phyloP scores from a whole-genome alignment of 2,329 filamentous ascomycete species.

The Aspergillus nomiae region DNA sequence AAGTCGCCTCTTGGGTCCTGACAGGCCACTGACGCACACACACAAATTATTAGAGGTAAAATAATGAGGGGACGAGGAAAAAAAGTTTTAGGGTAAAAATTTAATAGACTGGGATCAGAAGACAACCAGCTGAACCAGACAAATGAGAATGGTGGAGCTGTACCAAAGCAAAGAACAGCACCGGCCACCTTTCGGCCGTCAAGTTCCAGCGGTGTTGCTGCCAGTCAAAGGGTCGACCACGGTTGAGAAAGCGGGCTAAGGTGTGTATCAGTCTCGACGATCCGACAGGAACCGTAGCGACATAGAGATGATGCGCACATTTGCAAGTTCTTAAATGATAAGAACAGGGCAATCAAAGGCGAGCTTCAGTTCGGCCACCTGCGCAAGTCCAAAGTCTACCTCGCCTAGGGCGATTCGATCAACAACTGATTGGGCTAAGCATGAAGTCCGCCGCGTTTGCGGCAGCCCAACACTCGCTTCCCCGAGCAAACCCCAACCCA shows the following conservation, averaged over 20 bases:
- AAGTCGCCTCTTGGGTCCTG: slow-evolving; percentile 20
- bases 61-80: background rate
- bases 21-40: slow-evolving; percentile 19
- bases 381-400: slow-evolving; percentile 28
- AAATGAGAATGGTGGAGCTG: slow-evolving; percentile 24
- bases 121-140: slow-evolving; percentile 21
- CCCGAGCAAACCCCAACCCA: slow-evolving; percentile 27
- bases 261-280: slow-evolving; percentile 31
- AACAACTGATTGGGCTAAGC: slow-evolving; percentile 25
- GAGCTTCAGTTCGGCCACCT: slow-evolving; percentile 26
- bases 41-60: slow-evolving; percentile 10
- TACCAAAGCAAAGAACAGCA: slow-evolving; percentile 21
- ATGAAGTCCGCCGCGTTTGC: slow-evolving; percentile 30
- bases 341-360: slow-evolving; percentile 14
- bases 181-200: slow-evolving; percentile 24
- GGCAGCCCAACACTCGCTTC: slow-evolving; percentile 26
- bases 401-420: slow-evolving; percentile 23
- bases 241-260: slow-evolving; percentile 30
- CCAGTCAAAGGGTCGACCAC: slow-evolving; percentile 28
- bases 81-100: slow-evolving; percentile 12
- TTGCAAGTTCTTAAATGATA: slow-evolving; percentile 18
- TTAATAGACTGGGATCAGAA: slow-evolving; percentile 17
- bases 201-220: slow-evolving; percentile 19
- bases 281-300: slow-evolving; percentile 33
- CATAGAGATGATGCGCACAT: slow-evolving; percentile 37